Base-by-base conservation (phyloP, 75 land plant species). In the Adiantum capillusveneris region DNA sequence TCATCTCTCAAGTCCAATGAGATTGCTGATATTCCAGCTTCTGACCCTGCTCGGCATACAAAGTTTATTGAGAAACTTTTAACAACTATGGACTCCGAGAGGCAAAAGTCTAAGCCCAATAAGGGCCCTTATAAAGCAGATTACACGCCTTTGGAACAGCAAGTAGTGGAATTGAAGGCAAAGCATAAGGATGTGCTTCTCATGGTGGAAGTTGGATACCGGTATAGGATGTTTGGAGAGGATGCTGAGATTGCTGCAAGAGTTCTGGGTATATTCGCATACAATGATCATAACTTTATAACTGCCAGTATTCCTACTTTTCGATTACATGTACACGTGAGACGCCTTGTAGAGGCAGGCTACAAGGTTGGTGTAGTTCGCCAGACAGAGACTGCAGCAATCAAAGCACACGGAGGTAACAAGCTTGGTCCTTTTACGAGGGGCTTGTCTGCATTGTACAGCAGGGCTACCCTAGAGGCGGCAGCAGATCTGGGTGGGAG, bases 341-440 rank as follows among this genome's bases (percentile, higher is more conserved):
- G 88, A 55, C 59, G 98, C 60, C 80, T 90, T 17, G 98, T 94
- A 27, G 72, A 67, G 53, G 87, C 81, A 1, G 98, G 96, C 60
- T 81, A 79, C 64, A 94, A 94, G 69, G 98, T 94, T n/a, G 98
- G 98, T 5, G 96, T 89, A 5, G 98, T 94, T 26, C 76, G 78
- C 66, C 98, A 94, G 72, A 94, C 91, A 2, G 98, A 94, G 58
- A 94, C 96, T 1, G 87, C 98, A 1, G 83, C 87, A 1, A 86
- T 94, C 53, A 94, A 94, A 68, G 81, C 91, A 0, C 96, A 83
- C 43, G 90, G 96, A 25, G 19, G 73, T 13, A 86, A 84, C 45
- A 67, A 64, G 66, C 6, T 67, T 13, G 98, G 90, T 0, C 98
- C 98, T 1, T 94, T 94, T 53, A 55, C 79, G 1, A 54, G 98